Evolutionary conservation across 2,329 filamentous ascomycete genomes (phyloP), one percentile per base, ranked within the genome.

Genomic region (Penicillium polonicum): DNA sequence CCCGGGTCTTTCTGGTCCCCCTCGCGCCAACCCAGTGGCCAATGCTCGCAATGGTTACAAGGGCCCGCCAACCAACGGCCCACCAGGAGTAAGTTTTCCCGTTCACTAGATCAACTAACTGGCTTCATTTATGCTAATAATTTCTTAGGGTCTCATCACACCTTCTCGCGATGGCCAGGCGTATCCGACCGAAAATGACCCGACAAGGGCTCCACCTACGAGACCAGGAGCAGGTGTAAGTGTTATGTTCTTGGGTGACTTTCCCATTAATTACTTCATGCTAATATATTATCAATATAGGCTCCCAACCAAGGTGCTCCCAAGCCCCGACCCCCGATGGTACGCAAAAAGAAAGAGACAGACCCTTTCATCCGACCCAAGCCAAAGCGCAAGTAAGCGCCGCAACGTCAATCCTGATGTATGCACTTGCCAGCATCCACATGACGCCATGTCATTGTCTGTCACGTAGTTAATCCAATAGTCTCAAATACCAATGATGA

Each of bases 361-460:
- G 75, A 77, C 54, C 74, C 74, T 4, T 78, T 78, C 58, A 77
- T 78, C 58, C 69, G 75, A 38, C 75, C 75, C 17, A 77, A 75
- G 60, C 66, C 69, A 55, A 70, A 70, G 58, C 70, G 60, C 62
- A 64, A 62, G 49, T 62, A 45, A 57, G 36, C 43, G 35, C 41
- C n/a, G n/a, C 41, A 19, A 27, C 2, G 13, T 15, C 19, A 25
- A 39, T 35, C 5, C 3, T 7, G 1, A 50, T 31, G 31, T 25
- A 42, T 36, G 45, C n/a, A 48, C 15, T 25, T 36, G 15, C n/a
- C 8, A 36, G 15, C 45, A 35, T 48, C 21, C 21, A 13, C 21
- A 36, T 48, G 45, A 48, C 15, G 9, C 19, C 17, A 25, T 48
- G 21, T 48, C 31, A 48, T 46, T 48, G 15, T 13, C n/a, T 48